phyloP scores from a whole-genome alignment of 2,329 filamentous ascomycete genomes.

The Didymella keratinophila region DNA sequence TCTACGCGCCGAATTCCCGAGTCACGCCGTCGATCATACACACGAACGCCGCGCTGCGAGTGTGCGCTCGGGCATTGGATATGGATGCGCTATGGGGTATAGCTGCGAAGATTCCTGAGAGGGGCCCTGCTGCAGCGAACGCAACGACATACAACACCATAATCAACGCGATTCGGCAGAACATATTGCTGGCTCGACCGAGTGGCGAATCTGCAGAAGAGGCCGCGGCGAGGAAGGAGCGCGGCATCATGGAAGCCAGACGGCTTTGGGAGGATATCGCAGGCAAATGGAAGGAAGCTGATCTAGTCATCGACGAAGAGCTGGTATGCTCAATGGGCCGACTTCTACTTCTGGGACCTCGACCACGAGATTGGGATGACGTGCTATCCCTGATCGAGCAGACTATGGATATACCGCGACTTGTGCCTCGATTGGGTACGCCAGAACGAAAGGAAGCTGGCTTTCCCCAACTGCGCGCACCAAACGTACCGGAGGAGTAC shows the following conservation, averaged over 20 bases:
- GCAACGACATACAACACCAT: constrained; percentile 81
- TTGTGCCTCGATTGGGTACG: constrained; percentile 51
- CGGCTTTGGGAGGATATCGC: constrained; percentile 83
- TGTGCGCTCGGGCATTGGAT: constrained; percentile 77
- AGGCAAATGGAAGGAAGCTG: constrained; percentile 75
- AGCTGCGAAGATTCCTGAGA: constrained; percentile 73
- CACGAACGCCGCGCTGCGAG: constrained; percentile 84
- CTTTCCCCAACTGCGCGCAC: constrained; percentile 48
- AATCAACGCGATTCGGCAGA: constrained; percentile 72
- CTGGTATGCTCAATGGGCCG: constrained; percentile 83
- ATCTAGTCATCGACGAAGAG: constrained; percentile 76
- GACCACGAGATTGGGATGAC: constrained; percentile 70
- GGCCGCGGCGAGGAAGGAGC: constrained; percentile 42
- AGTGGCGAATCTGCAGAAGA: constrained; percentile 40
- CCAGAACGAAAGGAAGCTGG: constrained; percentile 37
- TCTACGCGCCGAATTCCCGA: constrained; percentile 68
- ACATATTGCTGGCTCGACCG: constrained; percentile 35
- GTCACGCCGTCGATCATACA: constrained; percentile 81
- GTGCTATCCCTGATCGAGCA: constrained; percentile 80
- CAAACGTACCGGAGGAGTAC: constrained; percentile 37
- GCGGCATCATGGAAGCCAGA: constrained; percentile 71
- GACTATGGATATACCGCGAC: constrained; percentile 77
- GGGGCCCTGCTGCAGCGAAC: constrained; percentile 70
- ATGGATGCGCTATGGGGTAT: constrained; percentile 83
- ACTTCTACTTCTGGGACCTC: constrained; percentile 71